Evolutionary conservation across 75 land plant species (phyloP).

Genomic region (Pseudotsuga menziesii): DNA sequence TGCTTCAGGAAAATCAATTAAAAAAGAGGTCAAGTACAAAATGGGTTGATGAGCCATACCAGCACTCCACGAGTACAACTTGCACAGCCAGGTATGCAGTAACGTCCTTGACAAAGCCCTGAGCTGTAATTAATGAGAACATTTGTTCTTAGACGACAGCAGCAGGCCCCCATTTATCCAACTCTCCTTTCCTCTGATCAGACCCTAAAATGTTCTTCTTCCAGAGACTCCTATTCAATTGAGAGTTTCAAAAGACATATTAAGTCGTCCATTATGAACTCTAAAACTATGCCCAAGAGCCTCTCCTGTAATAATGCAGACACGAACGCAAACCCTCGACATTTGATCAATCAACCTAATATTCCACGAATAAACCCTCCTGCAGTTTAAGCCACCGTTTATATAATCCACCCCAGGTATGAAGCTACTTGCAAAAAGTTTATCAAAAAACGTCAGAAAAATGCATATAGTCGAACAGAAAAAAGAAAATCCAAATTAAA

Average conservation of each 20-base stretch:
- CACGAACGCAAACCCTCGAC: no score
- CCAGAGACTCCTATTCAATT: background rate
- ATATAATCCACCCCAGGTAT: no score
- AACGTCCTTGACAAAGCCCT: conserved; percentile 4
- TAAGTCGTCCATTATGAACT: background rate
- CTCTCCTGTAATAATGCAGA: background rate
- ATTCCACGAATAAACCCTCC: no score
- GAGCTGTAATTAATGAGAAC: background rate
- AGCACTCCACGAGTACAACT: conserved; percentile 1
- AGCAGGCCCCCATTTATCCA: conserved; percentile 10
- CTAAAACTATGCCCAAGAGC: background rate
- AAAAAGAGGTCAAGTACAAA: background rate
- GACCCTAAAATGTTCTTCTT: background rate
- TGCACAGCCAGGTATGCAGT: conserved; percentile 10
- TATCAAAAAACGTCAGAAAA: no score
- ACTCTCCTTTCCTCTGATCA: background rate
- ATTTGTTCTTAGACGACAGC: background rate
- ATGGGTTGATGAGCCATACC: conserved; percentile 2
- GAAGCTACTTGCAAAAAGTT: no score
- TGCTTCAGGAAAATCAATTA: background rate
- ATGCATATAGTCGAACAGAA: no score
- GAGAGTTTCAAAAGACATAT: background rate
- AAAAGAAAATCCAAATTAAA: no score
- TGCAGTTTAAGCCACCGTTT: no score
- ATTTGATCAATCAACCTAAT: no score